Evolutionary conservation across 164 flowering plant species (phyloP).

Genomic region (Tinospora cordifolia): DNA sequence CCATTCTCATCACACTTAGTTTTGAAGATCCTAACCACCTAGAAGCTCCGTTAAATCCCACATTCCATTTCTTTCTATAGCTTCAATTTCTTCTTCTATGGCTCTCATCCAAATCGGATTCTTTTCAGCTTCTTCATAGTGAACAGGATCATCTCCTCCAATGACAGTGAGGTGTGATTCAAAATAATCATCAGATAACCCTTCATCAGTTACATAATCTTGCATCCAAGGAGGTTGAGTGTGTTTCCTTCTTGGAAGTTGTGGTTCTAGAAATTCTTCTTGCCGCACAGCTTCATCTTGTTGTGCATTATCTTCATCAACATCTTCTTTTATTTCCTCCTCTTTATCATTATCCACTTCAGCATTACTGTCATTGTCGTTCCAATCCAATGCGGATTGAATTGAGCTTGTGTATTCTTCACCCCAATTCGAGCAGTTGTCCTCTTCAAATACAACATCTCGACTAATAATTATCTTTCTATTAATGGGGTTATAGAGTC

Average conservation of each 20-base stretch:
- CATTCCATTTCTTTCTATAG: background rate
- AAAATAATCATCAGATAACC: too few species aligned
- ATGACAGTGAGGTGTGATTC: too few species aligned
- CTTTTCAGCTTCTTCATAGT: background rate
- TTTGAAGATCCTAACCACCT: background rate
- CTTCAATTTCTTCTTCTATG: background rate
- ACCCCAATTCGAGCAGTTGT: background rate
- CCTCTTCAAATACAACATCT: background rate
- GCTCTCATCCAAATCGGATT: too few species aligned
- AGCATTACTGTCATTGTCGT: too few species aligned
- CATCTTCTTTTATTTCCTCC: too few species aligned
- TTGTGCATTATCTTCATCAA: too few species aligned
- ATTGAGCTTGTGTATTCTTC: background rate
- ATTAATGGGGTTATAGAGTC: slow-evolving; percentile 1
- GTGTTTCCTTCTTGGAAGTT: background rate
- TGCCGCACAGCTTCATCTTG: too few species aligned
- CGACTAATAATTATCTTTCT: background rate
- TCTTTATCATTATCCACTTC: too few species aligned
- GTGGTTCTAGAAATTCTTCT: too few species aligned
- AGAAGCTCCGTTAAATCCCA: background rate
- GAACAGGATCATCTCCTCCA: too few species aligned
- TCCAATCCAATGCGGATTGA: too few species aligned
- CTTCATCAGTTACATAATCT: background rate
- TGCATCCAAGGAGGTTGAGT: background rate
- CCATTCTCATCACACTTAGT: background rate